Evolutionary conservation across 768 basidiomycete genomes (phyloP).

Genomic region (Russula ochroleuca): DNA sequence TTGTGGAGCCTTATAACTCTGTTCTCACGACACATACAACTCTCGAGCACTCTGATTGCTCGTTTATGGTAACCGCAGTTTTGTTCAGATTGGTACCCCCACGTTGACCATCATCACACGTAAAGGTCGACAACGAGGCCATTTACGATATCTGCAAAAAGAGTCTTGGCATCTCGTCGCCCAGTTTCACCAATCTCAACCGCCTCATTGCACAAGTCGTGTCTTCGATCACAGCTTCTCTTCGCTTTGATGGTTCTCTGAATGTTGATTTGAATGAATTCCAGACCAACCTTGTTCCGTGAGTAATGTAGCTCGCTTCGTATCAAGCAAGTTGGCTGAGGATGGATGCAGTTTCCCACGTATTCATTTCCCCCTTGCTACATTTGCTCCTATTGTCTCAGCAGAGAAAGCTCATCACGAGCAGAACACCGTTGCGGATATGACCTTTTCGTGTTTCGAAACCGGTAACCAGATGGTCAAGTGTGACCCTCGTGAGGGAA

Average conservation of each 20-base stretch:
- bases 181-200: constrained; percentile 63
- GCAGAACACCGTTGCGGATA: constrained; percentile 65
- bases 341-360: constrained; percentile 46
- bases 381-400: constrained; percentile 62
- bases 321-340: background rate
- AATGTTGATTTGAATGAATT: constrained; percentile 70
- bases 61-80: constrained; percentile 77
- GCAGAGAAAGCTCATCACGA: constrained; percentile 62
- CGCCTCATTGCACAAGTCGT: constrained; percentile 64
- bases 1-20: constrained; percentile 99
- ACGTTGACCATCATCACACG: background rate
- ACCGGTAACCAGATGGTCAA: constrained; percentile 76
- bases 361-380: constrained; percentile 66
- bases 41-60: constrained; percentile 99
- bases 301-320: constrained; percentile 27
- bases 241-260: constrained; percentile 62
- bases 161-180: constrained; percentile 53
- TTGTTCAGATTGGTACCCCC: background rate
- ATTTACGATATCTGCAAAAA: constrained; percentile 63
- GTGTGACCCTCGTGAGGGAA: constrained; percentile 75
- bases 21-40: constrained; percentile 98
- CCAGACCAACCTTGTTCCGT: constrained; percentile 67
- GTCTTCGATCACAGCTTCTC: constrained; percentile 42
- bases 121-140: constrained; percentile 57
- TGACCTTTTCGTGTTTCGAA: constrained; percentile 75